These are phyloP conservation scores for carrot (Daucus carota) DNA, from an alignment of 129 eudicot genomes.

Conservation along the genomic window DNA sequence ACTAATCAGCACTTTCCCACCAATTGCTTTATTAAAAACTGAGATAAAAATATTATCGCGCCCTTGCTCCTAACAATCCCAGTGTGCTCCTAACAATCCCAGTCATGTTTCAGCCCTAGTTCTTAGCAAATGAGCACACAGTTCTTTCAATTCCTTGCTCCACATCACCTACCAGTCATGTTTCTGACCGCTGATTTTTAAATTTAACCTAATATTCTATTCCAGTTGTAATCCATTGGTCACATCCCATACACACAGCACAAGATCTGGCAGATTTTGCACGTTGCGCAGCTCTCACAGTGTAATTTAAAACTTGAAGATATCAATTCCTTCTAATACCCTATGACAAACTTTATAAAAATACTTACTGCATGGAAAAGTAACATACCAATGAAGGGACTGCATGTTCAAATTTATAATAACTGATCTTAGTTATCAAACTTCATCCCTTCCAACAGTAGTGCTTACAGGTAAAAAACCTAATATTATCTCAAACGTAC, in stretches of 20 bases:
- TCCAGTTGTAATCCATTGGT: too few relatives aligned
- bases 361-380: background rate
- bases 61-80: background rate
- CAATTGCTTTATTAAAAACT: too few relatives aligned
- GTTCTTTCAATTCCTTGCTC: background rate
- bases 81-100: too few relatives aligned
- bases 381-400: background rate
- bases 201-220: too few relatives aligned
- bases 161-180: background rate
- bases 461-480: background rate
- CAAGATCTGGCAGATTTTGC: background rate
- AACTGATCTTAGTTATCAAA: background rate
- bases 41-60: too few relatives aligned
- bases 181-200: background rate
- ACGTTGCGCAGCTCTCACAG: background rate
- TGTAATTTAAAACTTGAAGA: background rate
- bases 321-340: background rate
- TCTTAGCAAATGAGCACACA: background rate
- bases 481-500: slow-evolving; percentile 23
- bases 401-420: background rate
- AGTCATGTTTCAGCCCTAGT: background rate
- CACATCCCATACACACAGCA: background rate
- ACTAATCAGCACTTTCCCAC: too few relatives aligned
- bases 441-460: background rate
- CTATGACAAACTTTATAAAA: background rate